Conservation (phyloP, 1,139 yeast species). For the Hemisphaericaspora lyxosophila region DNA sequence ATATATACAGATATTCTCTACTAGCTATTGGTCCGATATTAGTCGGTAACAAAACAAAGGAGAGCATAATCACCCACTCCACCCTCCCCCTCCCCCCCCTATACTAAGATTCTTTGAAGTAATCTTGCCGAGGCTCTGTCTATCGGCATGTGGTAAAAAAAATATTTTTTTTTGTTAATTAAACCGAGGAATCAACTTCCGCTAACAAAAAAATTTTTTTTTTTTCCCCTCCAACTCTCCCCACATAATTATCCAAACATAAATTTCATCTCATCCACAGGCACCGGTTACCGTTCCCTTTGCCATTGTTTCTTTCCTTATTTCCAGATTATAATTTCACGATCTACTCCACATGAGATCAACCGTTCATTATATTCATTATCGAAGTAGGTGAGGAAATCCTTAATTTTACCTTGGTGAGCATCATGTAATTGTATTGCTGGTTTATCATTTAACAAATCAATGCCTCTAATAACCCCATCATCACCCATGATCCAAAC, state of each 20-base stretch:
- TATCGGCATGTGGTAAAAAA: neutral
- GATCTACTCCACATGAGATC: conserved; percentile 51
- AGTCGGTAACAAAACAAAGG: no score
- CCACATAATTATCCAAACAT: neutral
- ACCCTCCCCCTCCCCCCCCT: no score
- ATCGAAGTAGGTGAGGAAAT: conserved; percentile 32
- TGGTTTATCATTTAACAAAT: conserved; percentile 30
- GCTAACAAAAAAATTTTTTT: neutral
- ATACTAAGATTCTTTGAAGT: no score
- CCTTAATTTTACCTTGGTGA: conserved; percentile 51
- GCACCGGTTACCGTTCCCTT: neutral
- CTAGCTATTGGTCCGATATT: no score
- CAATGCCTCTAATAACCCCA: conserved; percentile 62
- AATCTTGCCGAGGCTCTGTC: neutral
- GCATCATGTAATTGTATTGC: conserved; percentile 23
- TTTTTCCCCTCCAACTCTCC: neutral
- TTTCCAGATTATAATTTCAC: conserved; percentile 24
- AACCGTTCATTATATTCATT: conserved; percentile 31
- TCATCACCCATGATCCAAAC: conserved; percentile 72
- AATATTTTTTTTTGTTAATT: neutral
- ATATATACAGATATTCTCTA: no score
- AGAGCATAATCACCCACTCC: no score
- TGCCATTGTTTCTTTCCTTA: neutral
- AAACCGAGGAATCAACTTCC: neutral
- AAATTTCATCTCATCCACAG: neutral